phyloP scores from a whole-genome alignment of 768 basidiomycete species.

The Termitomyces sp. region DNA sequence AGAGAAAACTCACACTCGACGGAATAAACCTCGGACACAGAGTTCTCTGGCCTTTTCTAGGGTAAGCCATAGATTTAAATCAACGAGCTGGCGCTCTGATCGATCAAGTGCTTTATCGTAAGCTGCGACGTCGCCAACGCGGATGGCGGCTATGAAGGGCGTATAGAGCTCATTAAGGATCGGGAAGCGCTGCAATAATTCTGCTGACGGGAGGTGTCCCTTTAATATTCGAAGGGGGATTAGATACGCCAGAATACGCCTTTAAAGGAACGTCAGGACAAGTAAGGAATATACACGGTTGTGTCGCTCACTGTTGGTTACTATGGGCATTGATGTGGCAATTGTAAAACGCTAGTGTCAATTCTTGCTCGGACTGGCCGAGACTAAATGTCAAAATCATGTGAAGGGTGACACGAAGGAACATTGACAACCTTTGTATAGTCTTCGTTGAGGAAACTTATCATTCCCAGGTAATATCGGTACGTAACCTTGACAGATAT shows the following conservation, averaged over 20 bases:
- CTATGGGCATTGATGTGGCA: slow-evolving; percentile 64
- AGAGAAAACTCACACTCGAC: slow-evolving; percentile 52
- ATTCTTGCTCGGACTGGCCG: slow-evolving; percentile 72
- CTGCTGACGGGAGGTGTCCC: slow-evolving; percentile 76
- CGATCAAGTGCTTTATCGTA: slow-evolving; percentile 77
- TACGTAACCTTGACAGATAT: slow-evolving; percentile 70
- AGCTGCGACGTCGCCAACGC: slow-evolving; percentile 65
- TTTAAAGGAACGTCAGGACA: slow-evolving; percentile 22
- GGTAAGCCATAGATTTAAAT: slow-evolving; percentile 80
- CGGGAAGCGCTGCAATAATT: slow-evolving; percentile 69
- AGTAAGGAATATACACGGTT: background rate
- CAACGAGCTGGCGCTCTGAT: slow-evolving; percentile 71
- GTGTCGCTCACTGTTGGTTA: slow-evolving; percentile 72
- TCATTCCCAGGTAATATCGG: slow-evolving; percentile 91
- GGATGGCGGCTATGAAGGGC: slow-evolving; percentile 80
- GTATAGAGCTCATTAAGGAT: slow-evolving; percentile 64
- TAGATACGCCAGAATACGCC: slow-evolving; percentile 87
- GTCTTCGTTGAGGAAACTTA: slow-evolving; percentile 90
- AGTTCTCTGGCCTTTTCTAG: slow-evolving; percentile 86
- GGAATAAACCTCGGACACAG: slow-evolving; percentile 78
- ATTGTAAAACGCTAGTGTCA: slow-evolving; percentile 81
- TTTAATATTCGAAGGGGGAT: slow-evolving; percentile 85
- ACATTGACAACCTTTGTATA: slow-evolving; percentile 61
- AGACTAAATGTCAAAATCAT: background rate
- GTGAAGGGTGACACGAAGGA: background rate